Base-by-base conservation (phyloP, 2,329 filamentous ascomycete species). In the Colletotrichum trifolii region DNA sequence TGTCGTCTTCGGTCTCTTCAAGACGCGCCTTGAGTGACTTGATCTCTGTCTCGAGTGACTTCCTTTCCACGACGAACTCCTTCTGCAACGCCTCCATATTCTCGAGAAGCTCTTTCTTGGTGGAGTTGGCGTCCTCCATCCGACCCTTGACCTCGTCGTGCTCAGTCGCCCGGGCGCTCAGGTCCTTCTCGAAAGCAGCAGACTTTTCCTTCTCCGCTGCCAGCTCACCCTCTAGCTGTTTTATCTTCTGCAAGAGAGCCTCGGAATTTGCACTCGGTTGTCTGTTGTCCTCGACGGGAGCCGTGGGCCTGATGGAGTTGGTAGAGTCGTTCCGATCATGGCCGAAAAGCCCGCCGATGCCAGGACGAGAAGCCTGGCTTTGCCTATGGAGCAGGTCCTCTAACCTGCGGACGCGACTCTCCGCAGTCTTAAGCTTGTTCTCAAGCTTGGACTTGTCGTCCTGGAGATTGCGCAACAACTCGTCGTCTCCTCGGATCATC, bases 371-470 rank as follows among this genome's bases (percentile, higher is more conserved):
- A 33, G 84, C 79, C 57, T 89, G 86, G 62, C 82, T 87, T 78
- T 97, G 94, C 62, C 94, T 89, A 78, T 99, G 96, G 12, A 98
- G 83, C 11, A 99, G 81, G 74, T 97, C 95, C 78, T 99, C 96
- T 1, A 99, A 82, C 67, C 96, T 92, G 40, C 95, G 89, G 13
- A 99, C 91, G 34, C 96, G 89, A 73, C 94, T 97, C 74, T 96
- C 92, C 3, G 92, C 91, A n/a, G 91, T 92, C 77, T 87, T 92
- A 33, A 95, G 78, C 73, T 89, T 92, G 71, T 86, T 90, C 73
- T 94, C 91, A 6, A 92, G 77, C 71, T 88, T 91, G 2, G 82
- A 77, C 72, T 97, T 97, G 66, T 97, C 94, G 13, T 93, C 92
- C 74, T 92, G 92, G n/a, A 98, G 77, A 69, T 82, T 91, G 73